Evolutionary conservation across 805 yeast species (phyloP), one percentile per base, ranked within the genome.

Genomic region (Wickerhamiella spandovensis): DNA sequence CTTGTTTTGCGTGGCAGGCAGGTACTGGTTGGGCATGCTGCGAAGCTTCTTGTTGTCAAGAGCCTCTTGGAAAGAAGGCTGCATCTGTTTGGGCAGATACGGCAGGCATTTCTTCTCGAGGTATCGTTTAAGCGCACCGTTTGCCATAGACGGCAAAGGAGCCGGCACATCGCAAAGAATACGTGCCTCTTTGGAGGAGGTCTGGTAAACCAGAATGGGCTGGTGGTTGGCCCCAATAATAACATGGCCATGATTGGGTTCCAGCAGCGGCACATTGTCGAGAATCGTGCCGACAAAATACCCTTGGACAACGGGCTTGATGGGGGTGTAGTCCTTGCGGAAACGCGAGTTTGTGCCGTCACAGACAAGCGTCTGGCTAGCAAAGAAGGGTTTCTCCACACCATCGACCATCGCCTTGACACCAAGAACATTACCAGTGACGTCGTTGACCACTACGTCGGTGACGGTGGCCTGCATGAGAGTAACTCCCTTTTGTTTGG

Each of bases 281-380:
- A 92, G 71, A 46, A 83, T 78, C 58, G 92, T 69, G 3, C 95
- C 97, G 20, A 88, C 82, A 65, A 92, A 92, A 61, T 90, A 84
- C 8, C 95, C 86, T 20, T 81, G 84, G 20, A 85, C 76, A 0
- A 64, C 59, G 12, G 97, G 94, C 21, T 75, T 73, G 56, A 78
- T 76, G n/a, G 73, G 66, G 20, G 78, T 70, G 46, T 84, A 72
- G 52, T 81, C 82, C 64, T 79, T 84, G 64, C 98, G 77, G 71
- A 90, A 87, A 66, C 82, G 88, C 51, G 97, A 89, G 62, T 86
- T 87, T 51, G 90, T 89, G 53, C 98, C 98, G 66, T 92, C 98
- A 62, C 95, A 86, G 46, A 84, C 77, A 28, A 88, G 72, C 6
- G 90, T 83, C 51, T 88, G 62, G 50, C 78, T 76, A 3, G 83